These are phyloP conservation scores for Umbellularia californica DNA, from an alignment of 164 flowering plant species.

Conservation along the genomic window DNA sequence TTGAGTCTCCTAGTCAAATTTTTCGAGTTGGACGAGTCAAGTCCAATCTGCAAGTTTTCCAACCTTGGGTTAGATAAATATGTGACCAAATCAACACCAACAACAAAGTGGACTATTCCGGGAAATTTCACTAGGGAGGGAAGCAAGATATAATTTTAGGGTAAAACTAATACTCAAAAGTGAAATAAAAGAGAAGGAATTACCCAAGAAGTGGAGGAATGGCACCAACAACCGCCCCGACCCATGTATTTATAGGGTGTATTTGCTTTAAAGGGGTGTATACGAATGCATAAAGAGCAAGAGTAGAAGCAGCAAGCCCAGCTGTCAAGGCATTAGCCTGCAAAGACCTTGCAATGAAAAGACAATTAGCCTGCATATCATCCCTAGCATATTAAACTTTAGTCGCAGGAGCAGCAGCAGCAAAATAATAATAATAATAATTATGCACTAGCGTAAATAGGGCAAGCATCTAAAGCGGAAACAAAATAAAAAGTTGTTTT, in stretches of 20 bases:
- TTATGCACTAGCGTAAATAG: neutral
- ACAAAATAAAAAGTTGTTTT: conserved; percentile 4
- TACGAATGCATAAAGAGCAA: conserved; percentile 81
- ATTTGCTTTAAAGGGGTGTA: conserved; percentile 96
- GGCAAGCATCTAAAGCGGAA: neutral
- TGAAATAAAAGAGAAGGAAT: conserved; percentile 4
- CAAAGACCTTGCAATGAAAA: conserved; percentile 58
- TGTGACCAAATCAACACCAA: neutral
- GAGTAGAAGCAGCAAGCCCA: conserved; percentile 91
- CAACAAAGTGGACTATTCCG: neutral
- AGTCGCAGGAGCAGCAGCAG: neutral
- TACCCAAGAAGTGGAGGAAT: conserved; percentile 99
- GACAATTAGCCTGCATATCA: conserved; percentile 27
- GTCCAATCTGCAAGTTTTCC: too few relatives aligned
- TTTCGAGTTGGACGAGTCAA: too few relatives aligned
- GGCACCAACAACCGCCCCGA: conserved; percentile 98
- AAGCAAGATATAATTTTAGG: neutral
- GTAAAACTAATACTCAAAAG: neutral
- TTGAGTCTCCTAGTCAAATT: too few relatives aligned
- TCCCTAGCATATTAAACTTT: neutral
- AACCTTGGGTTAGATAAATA: neutral
- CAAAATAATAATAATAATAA: neutral
- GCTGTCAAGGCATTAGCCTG: conserved; percentile 94
- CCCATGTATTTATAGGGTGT: conserved; percentile 96
- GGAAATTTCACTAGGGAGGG: neutral